Evolutionary conservation across 371 early-diverging fungal genomes (phyloP).

Genomic region (Lichtheimia ornata): DNA sequence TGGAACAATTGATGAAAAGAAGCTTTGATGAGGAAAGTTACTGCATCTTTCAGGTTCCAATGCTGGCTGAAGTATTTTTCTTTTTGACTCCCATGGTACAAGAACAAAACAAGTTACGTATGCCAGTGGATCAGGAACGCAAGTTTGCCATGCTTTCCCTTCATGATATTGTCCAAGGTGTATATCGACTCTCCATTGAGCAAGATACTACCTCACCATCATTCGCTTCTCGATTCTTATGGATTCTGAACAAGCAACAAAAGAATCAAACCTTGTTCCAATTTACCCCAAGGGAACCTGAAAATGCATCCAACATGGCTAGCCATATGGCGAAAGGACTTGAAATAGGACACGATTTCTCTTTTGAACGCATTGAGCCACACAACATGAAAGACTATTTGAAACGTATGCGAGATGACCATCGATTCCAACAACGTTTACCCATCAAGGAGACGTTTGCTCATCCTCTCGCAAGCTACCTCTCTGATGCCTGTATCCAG

Average conservation of each 20-base stretch:
- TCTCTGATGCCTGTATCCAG: constrained; percentile 26
- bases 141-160: constrained; percentile 28
- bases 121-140: constrained; percentile 25
- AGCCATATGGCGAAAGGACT: constrained; percentile 28
- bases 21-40: constrained; percentile 16
- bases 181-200: constrained; percentile 16
- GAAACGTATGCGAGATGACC: constrained; percentile 21
- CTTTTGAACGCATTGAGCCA: constrained; percentile 8
- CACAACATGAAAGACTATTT: constrained; percentile 21
- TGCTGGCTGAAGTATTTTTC: constrained; percentile 24
- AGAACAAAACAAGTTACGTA: constrained; percentile 18
- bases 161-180: constrained; percentile 26
- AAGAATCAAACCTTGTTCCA: constrained; percentile 19
- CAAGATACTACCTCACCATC: background rate
- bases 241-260: background rate
- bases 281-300: constrained; percentile 14
- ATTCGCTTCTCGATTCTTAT: background rate
- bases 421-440: constrained; percentile 22
- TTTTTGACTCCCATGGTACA: constrained; percentile 28
- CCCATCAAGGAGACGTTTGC: constrained; percentile 13
- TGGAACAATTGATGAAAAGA: constrained; percentile 30
- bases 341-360: constrained; percentile 11
- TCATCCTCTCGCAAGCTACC: constrained; percentile 27
- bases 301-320: constrained; percentile 16
- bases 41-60: constrained; percentile 22